Evolutionary conservation across 345 rosid genomes (phyloP).

Genomic region (Eucalyptus brandiana): DNA sequence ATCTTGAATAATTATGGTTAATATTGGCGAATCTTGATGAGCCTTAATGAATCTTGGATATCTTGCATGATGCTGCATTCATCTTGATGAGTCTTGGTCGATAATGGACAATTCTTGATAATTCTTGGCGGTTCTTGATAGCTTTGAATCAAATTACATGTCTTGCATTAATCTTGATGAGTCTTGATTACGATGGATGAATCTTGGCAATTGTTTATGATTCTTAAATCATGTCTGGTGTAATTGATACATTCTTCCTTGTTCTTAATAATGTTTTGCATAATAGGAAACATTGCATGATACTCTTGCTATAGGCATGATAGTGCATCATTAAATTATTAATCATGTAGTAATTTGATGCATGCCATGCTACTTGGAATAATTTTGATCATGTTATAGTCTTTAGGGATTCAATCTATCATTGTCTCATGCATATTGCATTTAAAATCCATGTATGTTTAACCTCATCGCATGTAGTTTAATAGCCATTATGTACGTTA

Average conservation of each 20-base stretch:
- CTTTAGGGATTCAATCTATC: neutral
- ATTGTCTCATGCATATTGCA: neutral
- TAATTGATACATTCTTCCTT: neutral
- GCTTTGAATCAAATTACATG: neutral
- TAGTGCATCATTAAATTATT: neutral
- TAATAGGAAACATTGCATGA: neutral
- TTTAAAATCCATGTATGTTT: no score
- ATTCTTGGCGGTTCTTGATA: neutral
- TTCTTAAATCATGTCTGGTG: neutral
- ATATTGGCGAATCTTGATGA: neutral
- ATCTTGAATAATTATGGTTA: neutral
- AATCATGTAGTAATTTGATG: neutral
- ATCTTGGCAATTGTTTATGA: neutral
- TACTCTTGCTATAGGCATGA: neutral
- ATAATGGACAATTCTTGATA: neutral
- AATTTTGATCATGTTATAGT: neutral
- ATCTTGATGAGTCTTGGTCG: neutral
- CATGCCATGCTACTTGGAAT: neutral
- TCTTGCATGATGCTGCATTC: neutral
- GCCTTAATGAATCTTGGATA: neutral
- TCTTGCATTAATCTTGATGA: neutral
- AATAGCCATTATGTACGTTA: neutral
- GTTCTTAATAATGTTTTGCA: neutral
- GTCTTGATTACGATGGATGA: neutral
- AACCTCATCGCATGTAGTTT: neutral